These are phyloP conservation scores for Pseudocercospora macadamiae DNA, from an alignment of 2,329 filamentous ascomycete genomes.

Conservation along the genomic window DNA sequence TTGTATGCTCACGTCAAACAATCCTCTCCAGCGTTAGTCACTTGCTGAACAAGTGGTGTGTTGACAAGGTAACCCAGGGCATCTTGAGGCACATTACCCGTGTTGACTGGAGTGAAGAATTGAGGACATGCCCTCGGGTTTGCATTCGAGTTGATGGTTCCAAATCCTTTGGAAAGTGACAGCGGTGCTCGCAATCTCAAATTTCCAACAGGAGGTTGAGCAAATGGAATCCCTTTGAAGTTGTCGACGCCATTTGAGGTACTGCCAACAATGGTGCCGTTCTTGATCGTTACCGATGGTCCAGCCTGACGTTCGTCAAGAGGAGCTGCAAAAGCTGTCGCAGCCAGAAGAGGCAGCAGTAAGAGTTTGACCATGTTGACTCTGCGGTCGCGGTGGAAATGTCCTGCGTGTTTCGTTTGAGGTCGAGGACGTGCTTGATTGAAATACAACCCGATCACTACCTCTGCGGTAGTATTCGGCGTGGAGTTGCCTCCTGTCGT, in stretches of 20 bases:
- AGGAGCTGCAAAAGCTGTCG: slow-evolving; percentile 18
- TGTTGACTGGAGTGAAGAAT: slow-evolving; percentile 52
- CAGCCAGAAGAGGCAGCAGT: slow-evolving; percentile 14
- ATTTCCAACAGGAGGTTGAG: slow-evolving; percentile 66
- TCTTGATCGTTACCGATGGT: slow-evolving; percentile 47
- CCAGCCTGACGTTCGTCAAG: slow-evolving; percentile 24
- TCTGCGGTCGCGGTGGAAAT: not conserved
- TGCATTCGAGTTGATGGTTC: slow-evolving; percentile 63
- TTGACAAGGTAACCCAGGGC: slow-evolving; percentile 44
- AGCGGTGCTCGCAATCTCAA: slow-evolving; percentile 72
- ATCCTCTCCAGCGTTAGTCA: slow-evolving; percentile 45
- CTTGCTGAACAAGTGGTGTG: slow-evolving; percentile 43
- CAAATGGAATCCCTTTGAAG: slow-evolving; percentile 76
- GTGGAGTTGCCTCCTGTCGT: not conserved
- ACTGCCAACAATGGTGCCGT: slow-evolving; percentile 60
- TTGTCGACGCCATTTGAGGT: slow-evolving; percentile 59
- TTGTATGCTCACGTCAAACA: slow-evolving; percentile 37
- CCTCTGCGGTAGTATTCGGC: not conserved
- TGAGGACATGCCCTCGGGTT: slow-evolving; percentile 70
- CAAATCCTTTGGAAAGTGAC: slow-evolving; percentile 59
- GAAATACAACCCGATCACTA: not conserved
- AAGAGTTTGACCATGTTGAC: slow-evolving; percentile 2
- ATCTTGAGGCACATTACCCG: slow-evolving; percentile 38
- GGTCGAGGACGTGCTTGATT: not conserved
- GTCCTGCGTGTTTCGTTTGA: not conserved